phyloP scores from a whole-genome alignment of 441 rosid species.

The Gossypium trilobum region DNA sequence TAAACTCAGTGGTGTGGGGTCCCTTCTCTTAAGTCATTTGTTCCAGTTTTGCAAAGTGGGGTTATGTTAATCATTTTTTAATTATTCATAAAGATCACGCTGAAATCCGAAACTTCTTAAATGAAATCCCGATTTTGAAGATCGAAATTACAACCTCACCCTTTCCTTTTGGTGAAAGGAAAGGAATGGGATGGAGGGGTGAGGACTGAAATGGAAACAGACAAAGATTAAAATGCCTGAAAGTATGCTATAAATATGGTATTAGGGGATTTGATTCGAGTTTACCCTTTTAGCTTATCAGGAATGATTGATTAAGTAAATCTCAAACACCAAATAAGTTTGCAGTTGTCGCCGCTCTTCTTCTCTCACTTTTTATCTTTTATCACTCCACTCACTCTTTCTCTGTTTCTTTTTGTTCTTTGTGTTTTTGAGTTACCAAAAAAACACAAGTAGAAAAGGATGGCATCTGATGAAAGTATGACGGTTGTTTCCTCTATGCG shows the following conservation, averaged over 20 bases:
- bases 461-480: constrained; percentile 48
- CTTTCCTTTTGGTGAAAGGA: neutral
- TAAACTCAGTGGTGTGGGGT: neutral
- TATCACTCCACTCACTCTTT: neutral
- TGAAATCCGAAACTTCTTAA: neutral
- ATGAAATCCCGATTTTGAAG: neutral
- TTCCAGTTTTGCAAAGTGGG: constrained; percentile 10
- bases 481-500: constrained; percentile 22
- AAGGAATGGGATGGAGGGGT: neutral
- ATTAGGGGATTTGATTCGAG: neutral
- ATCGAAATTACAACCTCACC: neutral
- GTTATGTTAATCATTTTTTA: neutral
- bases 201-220: constrained; percentile 10
- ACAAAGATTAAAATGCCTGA: neutral
- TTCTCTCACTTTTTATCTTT: neutral
- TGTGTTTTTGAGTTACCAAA: neutral
- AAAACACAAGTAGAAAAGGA: constrained; percentile 8
- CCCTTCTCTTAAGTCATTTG: neutral
- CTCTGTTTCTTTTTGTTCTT: neutral
- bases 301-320: constrained; percentile 20
- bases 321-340: constrained; percentile 19
- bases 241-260: constrained; percentile 20
- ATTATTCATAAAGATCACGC: neutral
- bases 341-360: neutral
- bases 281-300: constrained; percentile 21